phyloP scores from a whole-genome alignment of 192 early-diverging fungal genomes.

The Oehlia diaphana region DNA sequence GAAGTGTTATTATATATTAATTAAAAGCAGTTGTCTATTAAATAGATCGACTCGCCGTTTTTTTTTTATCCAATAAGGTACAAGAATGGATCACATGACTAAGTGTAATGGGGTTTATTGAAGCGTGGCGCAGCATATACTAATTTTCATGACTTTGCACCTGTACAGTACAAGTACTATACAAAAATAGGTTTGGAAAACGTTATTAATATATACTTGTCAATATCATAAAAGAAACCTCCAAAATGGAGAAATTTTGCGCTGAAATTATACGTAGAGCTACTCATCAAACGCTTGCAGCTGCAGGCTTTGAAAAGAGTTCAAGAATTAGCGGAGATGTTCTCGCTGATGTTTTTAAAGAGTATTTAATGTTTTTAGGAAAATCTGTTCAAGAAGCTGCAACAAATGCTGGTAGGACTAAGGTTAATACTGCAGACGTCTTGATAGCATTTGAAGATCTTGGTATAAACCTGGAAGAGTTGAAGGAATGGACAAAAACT shows the following conservation, averaged over 20 bases:
- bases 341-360: constrained; percentile 52
- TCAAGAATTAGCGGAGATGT: constrained; percentile 43
- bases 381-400: constrained; percentile 49
- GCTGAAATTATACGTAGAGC: background rate
- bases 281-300: background rate
- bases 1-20: too few relatives aligned
- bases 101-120: background rate
- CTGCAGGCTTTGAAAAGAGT: constrained; percentile 55
- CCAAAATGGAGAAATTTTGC: constrained; percentile 11
- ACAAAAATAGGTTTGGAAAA: background rate
- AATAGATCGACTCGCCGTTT: too few relatives aligned
- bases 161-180: background rate
- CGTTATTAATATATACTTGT: background rate
- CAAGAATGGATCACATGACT: background rate
- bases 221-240: background rate
- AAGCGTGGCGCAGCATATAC: background rate
- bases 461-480: constrained; percentile 38
- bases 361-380: constrained; percentile 48
- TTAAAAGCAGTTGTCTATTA: too few relatives aligned
- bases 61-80: background rate
- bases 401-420: constrained; percentile 45
- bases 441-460: constrained; percentile 44
- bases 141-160: background rate
- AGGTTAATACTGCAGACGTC: constrained; percentile 46
- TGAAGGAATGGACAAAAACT: constrained; percentile 46